These are phyloP conservation scores for Diaporthe ampelina DNA, from an alignment of 2,329 filamentous ascomycete genomes.

Conservation along the genomic window DNA sequence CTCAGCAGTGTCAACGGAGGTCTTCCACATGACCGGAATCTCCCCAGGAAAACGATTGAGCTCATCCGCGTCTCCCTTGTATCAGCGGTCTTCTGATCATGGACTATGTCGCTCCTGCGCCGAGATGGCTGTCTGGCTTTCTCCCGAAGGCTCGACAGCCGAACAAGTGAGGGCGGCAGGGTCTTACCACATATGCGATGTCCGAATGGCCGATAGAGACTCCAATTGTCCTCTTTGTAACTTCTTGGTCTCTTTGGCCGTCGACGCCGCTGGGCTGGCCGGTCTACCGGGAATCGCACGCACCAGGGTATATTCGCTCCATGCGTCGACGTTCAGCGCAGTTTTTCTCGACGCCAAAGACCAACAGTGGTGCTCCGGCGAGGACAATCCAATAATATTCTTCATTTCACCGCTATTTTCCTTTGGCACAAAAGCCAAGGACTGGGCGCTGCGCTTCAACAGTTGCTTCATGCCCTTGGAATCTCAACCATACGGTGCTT, in stretches of 20 bases:
- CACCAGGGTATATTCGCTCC: conserved; percentile 13
- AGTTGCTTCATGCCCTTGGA: conserved; percentile 29
- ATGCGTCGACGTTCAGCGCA: conserved; percentile 23
- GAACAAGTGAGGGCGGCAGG: neutral
- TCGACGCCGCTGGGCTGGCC: neutral
- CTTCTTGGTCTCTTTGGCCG: conserved; percentile 3
- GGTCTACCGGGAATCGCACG: neutral
- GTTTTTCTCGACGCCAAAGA: conserved; percentile 28
- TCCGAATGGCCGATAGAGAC: conserved; percentile 15
- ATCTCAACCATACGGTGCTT: neutral
- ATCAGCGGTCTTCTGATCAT: neutral
- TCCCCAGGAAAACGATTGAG: neutral
- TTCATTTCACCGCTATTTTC: conserved; percentile 33
- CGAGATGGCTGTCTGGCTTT: conserved; percentile 6
- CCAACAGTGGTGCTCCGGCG: conserved; percentile 9
- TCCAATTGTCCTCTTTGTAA: neutral
- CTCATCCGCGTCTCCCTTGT: neutral
- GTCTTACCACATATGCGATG: conserved; percentile 9
- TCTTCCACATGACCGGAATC: neutral
- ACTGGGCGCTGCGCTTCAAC: conserved; percentile 26
- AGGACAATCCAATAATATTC: conserved; percentile 4
- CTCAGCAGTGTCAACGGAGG: neutral
- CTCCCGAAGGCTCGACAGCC: neutral
- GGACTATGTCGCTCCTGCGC: conserved; percentile 12
- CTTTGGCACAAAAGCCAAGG: conserved; percentile 22